Conservation (phyloP, 306 rosid genomes). For the Trifolium fragiferum region DNA sequence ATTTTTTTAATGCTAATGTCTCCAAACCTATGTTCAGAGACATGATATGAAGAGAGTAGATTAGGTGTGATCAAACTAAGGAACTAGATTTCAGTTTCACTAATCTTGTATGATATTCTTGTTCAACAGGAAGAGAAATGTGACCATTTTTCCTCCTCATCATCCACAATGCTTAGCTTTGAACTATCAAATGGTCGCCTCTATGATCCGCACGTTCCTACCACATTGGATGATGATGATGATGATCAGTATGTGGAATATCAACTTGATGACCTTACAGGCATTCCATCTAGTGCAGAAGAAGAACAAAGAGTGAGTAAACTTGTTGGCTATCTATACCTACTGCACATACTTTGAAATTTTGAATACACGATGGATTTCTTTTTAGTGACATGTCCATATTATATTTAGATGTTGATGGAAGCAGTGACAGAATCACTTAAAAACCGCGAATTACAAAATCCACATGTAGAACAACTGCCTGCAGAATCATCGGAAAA, state of each 20-base stretch:
- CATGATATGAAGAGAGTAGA: too few relatives aligned
- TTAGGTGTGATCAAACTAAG: too few relatives aligned
- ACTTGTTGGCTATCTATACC: constrained; percentile 22
- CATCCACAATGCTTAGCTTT: constrained; percentile 93
- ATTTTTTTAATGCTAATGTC: neutral
- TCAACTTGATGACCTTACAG: constrained; percentile 74
- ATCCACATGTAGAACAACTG: constrained; percentile 50
- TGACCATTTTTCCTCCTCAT: constrained; percentile 60
- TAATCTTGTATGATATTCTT: constrained; percentile 35
- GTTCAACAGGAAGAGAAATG: constrained; percentile 61
- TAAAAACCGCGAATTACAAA: constrained; percentile 50
- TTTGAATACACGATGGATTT: constrained; percentile 4
- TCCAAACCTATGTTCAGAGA: too few relatives aligned
- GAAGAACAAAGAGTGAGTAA: constrained; percentile 85
- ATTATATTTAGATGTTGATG: constrained; percentile 70
- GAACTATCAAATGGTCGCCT: constrained; percentile 76
- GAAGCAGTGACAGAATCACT: constrained; percentile 76
- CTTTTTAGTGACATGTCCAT: constrained; percentile 25
- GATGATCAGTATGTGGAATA: constrained; percentile 85
- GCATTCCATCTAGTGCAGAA: constrained; percentile 66
- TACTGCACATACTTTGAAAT: constrained; percentile 19
- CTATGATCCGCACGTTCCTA: constrained; percentile 65
- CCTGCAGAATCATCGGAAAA: constrained; percentile 34
- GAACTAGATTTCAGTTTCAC: constrained; percentile 24
- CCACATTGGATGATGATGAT: constrained; percentile 48